These are phyloP conservation scores for Pichia sp. DNA, from an alignment of 1,139 yeast species.

Conservation along the genomic window DNA sequence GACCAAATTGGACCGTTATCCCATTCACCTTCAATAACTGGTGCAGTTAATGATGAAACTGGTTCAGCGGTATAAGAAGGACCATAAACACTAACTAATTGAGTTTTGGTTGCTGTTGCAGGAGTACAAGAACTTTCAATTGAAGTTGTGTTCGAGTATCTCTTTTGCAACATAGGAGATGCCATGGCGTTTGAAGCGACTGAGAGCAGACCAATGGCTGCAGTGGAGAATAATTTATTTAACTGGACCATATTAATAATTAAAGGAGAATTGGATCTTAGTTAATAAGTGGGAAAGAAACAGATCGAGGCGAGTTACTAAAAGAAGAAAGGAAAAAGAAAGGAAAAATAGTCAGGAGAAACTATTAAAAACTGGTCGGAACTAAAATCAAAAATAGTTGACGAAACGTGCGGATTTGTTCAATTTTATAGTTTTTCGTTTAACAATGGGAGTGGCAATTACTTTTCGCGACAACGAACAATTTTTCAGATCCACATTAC, in stretches of 20 bases:
- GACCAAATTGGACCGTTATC: constrained; percentile 8
- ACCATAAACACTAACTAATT: constrained; percentile 10
- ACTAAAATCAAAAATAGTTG: not conserved
- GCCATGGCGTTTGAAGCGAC: not conserved
- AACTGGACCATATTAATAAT: constrained; percentile 6
- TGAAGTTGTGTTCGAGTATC: constrained; percentile 5
- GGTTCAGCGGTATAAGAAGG: constrained; percentile 8
- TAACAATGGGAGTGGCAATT: no score
- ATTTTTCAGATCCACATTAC: no score
- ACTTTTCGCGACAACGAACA: no score
- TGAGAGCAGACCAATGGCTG: constrained; percentile 4
- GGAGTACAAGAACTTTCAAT: constrained; percentile 1
- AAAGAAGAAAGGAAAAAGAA: not conserved
- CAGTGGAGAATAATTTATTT: constrained; percentile 2
- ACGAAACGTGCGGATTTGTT: no score
- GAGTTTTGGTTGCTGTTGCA: constrained; percentile 2
- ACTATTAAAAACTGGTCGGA: not conserved
- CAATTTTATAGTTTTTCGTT: no score
- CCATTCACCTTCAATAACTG: constrained; percentile 6
- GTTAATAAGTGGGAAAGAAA: constrained; percentile 4
- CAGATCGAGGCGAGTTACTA: constrained; percentile 9
- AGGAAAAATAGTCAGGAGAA: not conserved
- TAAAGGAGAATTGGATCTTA: not conserved
- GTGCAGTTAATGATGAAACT: constrained; percentile 4
- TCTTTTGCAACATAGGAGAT: constrained; percentile 2